A percentile compares a stretch with the other conserved stretches of the same genome.
These are phyloP conservation scores for Uronychia setigera DNA, from an alignment of 73 alveolate species.

Conservation along the genomic window DNA sequence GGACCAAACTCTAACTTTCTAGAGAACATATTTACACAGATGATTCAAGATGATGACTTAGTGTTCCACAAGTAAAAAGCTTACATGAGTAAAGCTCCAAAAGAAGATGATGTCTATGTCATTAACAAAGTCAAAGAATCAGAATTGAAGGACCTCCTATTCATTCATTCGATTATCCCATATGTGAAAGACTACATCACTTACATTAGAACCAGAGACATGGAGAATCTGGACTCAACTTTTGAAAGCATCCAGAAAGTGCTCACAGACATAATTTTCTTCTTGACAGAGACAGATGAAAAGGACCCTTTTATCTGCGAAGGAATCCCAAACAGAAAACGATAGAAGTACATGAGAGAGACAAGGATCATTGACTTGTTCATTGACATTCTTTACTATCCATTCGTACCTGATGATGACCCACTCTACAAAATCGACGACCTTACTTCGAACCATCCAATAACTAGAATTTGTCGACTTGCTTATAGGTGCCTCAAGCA, in stretches of 20 bases:
- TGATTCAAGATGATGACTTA: not conserved
- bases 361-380: slow-evolving; percentile 44
- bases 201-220: slow-evolving; percentile 18
- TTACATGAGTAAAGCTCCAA: slow-evolving; percentile 8
- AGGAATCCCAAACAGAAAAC: slow-evolving; percentile 37
- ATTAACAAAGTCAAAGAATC: slow-evolving; percentile 11
- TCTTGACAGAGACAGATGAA: slow-evolving; percentile 45
- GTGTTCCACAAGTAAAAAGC: not conserved
- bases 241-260: slow-evolving; percentile 19
- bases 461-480: slow-evolving; percentile 39
- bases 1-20: not conserved
- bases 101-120: slow-evolving; percentile 57
- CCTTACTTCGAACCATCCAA: slow-evolving; percentile 45
- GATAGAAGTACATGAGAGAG: slow-evolving; percentile 57
- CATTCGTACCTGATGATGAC: slow-evolving; percentile 36
- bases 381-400: slow-evolving; percentile 43
- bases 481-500: slow-evolving; percentile 50
- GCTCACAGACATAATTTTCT: slow-evolving; percentile 26
- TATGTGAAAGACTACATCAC: slow-evolving; percentile 19
- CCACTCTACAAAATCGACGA: slow-evolving; percentile 25
- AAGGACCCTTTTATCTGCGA: slow-evolving; percentile 49
- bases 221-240: slow-evolving; percentile 8
- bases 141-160: slow-evolving; percentile 36
- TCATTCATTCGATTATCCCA: slow-evolving; percentile 24
- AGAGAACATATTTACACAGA: not conserved